phyloP scores from a whole-genome alignment of 768 basidiomycete species.

The Tylopilus felleus region DNA sequence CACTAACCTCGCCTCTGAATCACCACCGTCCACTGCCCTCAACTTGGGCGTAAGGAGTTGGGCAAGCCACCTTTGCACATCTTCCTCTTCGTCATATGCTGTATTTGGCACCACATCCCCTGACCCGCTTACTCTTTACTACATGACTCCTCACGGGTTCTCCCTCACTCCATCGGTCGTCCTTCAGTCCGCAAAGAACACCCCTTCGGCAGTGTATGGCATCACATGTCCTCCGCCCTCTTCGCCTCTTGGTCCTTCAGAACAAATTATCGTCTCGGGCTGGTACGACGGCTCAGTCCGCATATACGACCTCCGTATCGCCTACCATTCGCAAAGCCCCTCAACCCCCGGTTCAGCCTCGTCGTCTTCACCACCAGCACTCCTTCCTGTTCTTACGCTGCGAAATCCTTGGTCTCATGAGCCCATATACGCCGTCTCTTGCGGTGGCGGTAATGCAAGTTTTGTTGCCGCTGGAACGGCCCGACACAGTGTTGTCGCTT shows the following conservation, averaged over 20 bases:
- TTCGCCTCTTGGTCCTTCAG: slow-evolving; percentile 67
- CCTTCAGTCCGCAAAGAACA: slow-evolving; percentile 39
- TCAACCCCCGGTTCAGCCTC: not conserved
- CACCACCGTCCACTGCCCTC: slow-evolving; percentile 29
- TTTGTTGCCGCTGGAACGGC: slow-evolving; percentile 76
- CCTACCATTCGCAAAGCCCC: slow-evolving; percentile 16
- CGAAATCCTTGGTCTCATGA: slow-evolving; percentile 67
- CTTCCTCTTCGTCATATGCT: slow-evolving; percentile 54
- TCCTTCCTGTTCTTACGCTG: slow-evolving; percentile 58
- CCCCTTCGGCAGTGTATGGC: slow-evolving; percentile 65
- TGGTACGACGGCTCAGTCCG: slow-evolving; percentile 79
- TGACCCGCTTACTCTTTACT: slow-evolving; percentile 55
- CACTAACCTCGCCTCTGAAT: slow-evolving; percentile 25
- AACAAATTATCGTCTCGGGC: slow-evolving; percentile 70
- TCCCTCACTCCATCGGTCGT: slow-evolving; percentile 45
- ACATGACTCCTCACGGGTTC: slow-evolving; percentile 47
- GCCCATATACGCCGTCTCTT: slow-evolving; percentile 72
- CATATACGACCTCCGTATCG: slow-evolving; percentile 70
- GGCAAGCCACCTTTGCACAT: slow-evolving; percentile 54
- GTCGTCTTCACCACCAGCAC: slow-evolving; percentile 30
- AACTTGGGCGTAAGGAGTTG: slow-evolving; percentile 57
- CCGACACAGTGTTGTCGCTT: slow-evolving; percentile 70
- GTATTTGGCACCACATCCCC: slow-evolving; percentile 62
- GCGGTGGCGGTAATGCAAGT: slow-evolving; percentile 64
- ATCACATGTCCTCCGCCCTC: slow-evolving; percentile 58